Evolutionary conservation across 352 stramenopile species (phyloP).

Genomic region (Pythium plurisporium): DNA sequence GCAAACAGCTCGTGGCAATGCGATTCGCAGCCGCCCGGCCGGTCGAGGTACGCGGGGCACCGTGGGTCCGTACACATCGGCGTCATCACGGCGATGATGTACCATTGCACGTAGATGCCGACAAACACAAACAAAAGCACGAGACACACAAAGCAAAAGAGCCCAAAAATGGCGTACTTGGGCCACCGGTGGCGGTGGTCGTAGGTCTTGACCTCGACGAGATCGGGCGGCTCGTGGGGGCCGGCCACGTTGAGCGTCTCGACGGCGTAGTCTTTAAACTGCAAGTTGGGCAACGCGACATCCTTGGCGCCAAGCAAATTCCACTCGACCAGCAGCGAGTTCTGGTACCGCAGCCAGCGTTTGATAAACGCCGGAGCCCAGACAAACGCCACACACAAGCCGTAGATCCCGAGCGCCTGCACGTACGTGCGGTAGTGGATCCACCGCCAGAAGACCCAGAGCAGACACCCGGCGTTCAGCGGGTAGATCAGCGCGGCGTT

Average conservation of each 20-base stretch:
- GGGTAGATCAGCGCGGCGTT: conserved; percentile 47
- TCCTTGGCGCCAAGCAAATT: conserved; percentile 51
- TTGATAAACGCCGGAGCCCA: conserved; percentile 58
- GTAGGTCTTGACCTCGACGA: conserved; percentile 58
- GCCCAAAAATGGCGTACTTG: conserved; percentile 47
- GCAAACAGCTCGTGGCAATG: conserved; percentile 51
- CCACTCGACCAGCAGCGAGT: conserved; percentile 60
- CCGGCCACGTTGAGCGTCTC: conserved; percentile 61
- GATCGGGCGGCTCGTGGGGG: conserved; percentile 50
- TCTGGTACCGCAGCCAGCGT: conserved; percentile 56
- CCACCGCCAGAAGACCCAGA: conserved; percentile 58
- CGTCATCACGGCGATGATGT: conserved; percentile 68
- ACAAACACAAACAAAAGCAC: conserved; percentile 54
- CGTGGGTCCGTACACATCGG: conserved; percentile 56
- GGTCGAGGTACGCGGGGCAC: conserved; percentile 37
- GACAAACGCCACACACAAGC: conserved; percentile 40
- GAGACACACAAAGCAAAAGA: conserved; percentile 48
- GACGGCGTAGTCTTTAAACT: conserved; percentile 49
- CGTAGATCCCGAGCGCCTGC: conserved; percentile 46
- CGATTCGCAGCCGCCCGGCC: conserved; percentile 26
- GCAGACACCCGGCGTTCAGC: conserved; percentile 32
- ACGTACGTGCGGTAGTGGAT: conserved; percentile 54
- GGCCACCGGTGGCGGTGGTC: conserved; percentile 45
- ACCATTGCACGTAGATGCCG: conserved; percentile 61
- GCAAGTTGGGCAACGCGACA: conserved; percentile 41